Evolutionary conservation across 1,284 basidiomycete species (phyloP).

Genomic region (Grifola frondosa): DNA sequence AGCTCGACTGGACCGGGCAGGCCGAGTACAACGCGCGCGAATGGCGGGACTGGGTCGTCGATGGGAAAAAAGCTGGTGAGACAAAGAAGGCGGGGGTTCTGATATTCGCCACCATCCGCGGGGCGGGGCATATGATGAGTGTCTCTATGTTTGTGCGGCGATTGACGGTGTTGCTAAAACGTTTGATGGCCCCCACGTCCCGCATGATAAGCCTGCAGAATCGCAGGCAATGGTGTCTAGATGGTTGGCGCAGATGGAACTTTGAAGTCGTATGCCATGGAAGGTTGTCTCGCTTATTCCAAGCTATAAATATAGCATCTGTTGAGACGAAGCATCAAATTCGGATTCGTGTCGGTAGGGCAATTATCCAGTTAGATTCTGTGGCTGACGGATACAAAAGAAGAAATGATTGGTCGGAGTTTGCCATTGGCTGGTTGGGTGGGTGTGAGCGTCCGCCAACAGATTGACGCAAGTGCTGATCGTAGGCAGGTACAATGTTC

Average conservation of each 20-base stretch:
- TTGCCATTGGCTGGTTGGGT: no score
- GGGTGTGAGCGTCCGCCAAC: no score
- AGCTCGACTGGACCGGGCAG: slow-evolving; percentile 69
- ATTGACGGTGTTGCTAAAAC: slow-evolving; percentile 21
- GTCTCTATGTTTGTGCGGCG: slow-evolving; percentile 15
- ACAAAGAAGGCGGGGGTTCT: slow-evolving; percentile 60
- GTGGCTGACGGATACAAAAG: no score
- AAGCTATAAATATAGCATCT: no score
- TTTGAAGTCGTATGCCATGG: no score
- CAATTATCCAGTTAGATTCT: no score
- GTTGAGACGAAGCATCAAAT: no score
- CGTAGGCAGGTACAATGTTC: no score
- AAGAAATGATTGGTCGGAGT: no score
- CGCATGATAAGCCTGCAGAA: slow-evolving; percentile 66
- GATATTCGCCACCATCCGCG: slow-evolving; percentile 64
- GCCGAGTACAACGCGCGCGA: slow-evolving; percentile 47
- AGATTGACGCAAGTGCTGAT: no score
- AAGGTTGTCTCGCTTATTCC: no score
- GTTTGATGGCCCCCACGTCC: slow-evolving; percentile 42
- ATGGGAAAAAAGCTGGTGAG: slow-evolving; percentile 56
- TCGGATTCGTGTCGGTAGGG: no score
- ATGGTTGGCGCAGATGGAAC: slow-evolving; percentile 48
- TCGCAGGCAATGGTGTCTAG: slow-evolving; percentile 55
- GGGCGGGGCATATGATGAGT: slow-evolving; percentile 75
- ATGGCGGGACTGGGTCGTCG: slow-evolving; percentile 61